phyloP scores from a whole-genome alignment of 768 basidiomycete genomes.

The Scleroderma citrinum region DNA sequence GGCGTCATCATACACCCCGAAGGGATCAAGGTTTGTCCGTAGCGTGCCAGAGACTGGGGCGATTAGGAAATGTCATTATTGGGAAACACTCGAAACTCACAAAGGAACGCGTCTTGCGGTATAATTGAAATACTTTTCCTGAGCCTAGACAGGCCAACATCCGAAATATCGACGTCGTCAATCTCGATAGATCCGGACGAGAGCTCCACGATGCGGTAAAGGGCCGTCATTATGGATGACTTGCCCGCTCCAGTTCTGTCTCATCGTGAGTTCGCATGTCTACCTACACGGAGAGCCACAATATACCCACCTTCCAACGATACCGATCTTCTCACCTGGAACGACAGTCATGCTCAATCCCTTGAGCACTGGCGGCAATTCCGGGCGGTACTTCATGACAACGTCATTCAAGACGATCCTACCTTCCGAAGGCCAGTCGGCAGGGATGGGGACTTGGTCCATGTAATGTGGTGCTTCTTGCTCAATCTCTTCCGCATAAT shows the following conservation, averaged over 20 bases:
- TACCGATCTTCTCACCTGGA: constrained; percentile 71
- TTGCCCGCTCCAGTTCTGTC: constrained; percentile 50
- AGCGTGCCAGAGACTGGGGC: constrained; percentile 45
- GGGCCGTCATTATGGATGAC: constrained; percentile 55
- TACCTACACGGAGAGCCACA: background rate
- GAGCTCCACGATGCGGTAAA: constrained; percentile 67
- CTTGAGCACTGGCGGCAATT: constrained; percentile 67
- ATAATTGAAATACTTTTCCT: constrained; percentile 57
- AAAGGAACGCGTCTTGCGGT: constrained; percentile 56
- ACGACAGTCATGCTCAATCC: constrained; percentile 53
- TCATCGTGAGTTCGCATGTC: background rate
- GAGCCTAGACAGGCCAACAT: constrained; percentile 59
- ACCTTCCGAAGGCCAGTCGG: constrained; percentile 63
- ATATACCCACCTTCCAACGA: constrained; percentile 49
- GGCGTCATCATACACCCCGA: constrained; percentile 69
- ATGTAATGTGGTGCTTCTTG: constrained; percentile 66
- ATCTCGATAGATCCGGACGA: constrained; percentile 52
- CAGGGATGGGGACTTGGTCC: constrained; percentile 44
- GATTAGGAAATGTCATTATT: no score
- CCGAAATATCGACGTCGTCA: constrained; percentile 64
- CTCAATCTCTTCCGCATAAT: constrained; percentile 37
- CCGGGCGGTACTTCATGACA: constrained; percentile 58
- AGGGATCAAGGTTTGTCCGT: constrained; percentile 83
- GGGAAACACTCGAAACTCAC: constrained; percentile 19
- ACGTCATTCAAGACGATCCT: constrained; percentile 57